Percentiles rank a stretch among this genome's conserved stretches.
phyloP scores from a whole-genome alignment of 495 filamentous ascomycete genomes.

The Aspergillus diversus region DNA sequence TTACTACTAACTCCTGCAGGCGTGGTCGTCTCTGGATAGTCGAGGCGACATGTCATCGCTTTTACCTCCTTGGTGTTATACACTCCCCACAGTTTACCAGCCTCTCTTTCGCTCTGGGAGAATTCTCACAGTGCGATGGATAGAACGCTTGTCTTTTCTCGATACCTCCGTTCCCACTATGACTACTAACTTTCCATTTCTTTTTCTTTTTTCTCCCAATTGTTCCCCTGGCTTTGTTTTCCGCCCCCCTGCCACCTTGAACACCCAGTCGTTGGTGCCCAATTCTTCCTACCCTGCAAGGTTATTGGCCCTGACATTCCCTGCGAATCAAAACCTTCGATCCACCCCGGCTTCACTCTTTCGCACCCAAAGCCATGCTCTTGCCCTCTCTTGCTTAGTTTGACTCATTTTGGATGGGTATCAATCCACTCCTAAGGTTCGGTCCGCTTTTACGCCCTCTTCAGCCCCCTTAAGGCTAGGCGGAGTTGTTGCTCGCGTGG shows the following conservation, averaged over 20 bases:
- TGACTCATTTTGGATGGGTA: constrained; percentile 35
- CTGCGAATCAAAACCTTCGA: constrained; percentile 32
- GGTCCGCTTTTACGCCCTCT: constrained; percentile 29
- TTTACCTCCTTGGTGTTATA: constrained; percentile 30
- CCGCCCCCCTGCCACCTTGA: constrained; percentile 29
- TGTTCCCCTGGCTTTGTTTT: constrained; percentile 1
- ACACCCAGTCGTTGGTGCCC: constrained; percentile 44
- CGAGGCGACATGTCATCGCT: constrained; percentile 43
- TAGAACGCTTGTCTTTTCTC: constrained; percentile 6
- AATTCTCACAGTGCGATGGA: constrained; percentile 12
- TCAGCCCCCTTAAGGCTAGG: constrained; percentile 31
- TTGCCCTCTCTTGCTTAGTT: constrained; percentile 23
- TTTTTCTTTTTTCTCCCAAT: constrained; percentile 14
- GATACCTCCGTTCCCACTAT: constrained; percentile 11
- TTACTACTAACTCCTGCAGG: constrained; percentile 31
- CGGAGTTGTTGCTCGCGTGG: constrained; percentile 21
- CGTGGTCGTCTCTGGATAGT: constrained; percentile 33
- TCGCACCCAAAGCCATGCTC: constrained; percentile 28
- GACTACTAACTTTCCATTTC: constrained; percentile 3
- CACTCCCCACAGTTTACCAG: constrained; percentile 24
- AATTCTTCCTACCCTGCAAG: constrained; percentile 33
- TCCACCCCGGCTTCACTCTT: constrained; percentile 29
- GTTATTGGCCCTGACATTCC: constrained; percentile 36
- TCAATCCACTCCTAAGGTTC: constrained; percentile 33
- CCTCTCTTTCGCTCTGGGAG: constrained; percentile 21